phyloP scores from a whole-genome alignment of 345 rosid species.

The Psidium friedrichsthalianum region DNA sequence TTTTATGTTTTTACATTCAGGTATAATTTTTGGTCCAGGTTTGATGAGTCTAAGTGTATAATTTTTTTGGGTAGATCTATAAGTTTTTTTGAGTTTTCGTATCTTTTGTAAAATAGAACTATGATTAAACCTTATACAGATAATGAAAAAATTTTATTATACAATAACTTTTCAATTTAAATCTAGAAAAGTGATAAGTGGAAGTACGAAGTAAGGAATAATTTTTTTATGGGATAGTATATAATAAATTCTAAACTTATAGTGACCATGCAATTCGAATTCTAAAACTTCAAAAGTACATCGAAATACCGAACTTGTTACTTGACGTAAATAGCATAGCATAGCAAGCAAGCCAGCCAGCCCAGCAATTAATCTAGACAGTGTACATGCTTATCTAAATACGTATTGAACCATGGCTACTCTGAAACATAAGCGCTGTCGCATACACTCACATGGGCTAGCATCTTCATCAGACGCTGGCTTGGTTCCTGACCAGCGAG shows the following conservation, averaged over 20 bases:
- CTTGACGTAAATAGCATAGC: not conserved
- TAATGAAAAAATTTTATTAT: no score
- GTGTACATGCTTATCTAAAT: not conserved
- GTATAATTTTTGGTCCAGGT: no score
- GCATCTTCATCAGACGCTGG: not conserved
- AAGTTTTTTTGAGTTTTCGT: no score
- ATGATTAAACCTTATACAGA: no score
- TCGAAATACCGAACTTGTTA: not conserved
- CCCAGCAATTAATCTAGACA: not conserved
- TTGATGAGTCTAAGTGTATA: no score
- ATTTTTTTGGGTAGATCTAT: no score
- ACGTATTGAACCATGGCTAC: not conserved
- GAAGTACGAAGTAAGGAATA: not conserved
- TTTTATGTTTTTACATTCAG: no score
- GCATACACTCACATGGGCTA: not conserved
- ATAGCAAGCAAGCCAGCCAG: not conserved
- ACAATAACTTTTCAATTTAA: no score
- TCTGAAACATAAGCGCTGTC: not conserved
- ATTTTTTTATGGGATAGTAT: not conserved
- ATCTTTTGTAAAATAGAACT: no score
- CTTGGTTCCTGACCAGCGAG: not conserved
- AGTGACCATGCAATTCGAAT: no score
- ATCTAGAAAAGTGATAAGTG: not conserved
- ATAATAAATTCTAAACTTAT: no score
- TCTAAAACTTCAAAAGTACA: no score